Conservation (phyloP, 805 yeast species). For the Jamesozyma rosinii region DNA sequence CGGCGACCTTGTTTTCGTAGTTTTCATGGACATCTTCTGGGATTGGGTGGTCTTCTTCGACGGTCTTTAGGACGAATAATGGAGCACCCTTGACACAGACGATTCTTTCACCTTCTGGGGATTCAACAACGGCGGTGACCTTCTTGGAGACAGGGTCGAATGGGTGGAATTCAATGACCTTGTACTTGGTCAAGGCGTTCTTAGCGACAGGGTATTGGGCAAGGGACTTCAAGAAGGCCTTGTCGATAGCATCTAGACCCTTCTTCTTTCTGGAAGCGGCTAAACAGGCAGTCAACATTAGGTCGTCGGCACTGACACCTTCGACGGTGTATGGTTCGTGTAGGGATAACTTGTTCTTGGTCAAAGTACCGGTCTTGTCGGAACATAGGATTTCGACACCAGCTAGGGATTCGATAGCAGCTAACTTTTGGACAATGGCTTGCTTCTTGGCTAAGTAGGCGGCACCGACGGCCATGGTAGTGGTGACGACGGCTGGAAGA, state of each 20-base stretch:
- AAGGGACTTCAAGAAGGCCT: conserved; percentile 90
- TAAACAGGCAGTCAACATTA: conserved; percentile 94
- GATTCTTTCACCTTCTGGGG: conserved; percentile 92
- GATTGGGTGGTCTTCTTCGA: conserved; percentile 92
- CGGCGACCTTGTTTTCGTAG: conserved; percentile 95
- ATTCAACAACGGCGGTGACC: conserved; percentile 89
- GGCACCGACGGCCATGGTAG: conserved; percentile 99
- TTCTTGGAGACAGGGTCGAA: conserved; percentile 97
- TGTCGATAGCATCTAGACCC: conserved; percentile 96
- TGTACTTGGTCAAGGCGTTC: conserved; percentile 85
- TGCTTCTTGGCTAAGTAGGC: conserved; percentile 95
- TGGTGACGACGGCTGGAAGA: conserved; percentile 96
- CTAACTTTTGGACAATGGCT: conserved; percentile 92
- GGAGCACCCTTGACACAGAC: conserved; percentile 98
- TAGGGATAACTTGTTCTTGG: conserved; percentile 91
- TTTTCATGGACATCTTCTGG: conserved; percentile 89
- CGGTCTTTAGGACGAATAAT: conserved; percentile 90
- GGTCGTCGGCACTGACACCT: conserved; percentile 92
- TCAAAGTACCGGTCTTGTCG: conserved; percentile 95
- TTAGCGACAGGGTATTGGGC: conserved; percentile 85
- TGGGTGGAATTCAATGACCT: conserved; percentile 91
- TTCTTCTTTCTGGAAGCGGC: conserved; percentile 97
- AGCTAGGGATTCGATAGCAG: conserved; percentile 94
- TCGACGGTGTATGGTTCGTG: conserved; percentile 97
- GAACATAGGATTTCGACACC: conserved; percentile 98